Conservation (phyloP, 345 rosid species). For the Bruguiera sexangula region DNA sequence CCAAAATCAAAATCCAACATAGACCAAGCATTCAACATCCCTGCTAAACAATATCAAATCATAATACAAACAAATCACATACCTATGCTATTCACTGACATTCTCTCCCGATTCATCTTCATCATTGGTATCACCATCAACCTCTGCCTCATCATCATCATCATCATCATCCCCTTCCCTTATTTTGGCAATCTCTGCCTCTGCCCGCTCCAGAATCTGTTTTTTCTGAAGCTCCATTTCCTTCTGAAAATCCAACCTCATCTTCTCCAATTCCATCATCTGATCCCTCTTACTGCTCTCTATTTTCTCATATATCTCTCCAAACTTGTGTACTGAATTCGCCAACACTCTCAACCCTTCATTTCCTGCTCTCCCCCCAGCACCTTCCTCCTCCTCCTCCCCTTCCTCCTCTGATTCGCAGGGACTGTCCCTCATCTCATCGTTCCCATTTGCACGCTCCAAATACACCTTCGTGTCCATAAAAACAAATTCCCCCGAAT, state of each 20-base stretch:
- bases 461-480: conserved; percentile 48
- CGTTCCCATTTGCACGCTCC: conserved; percentile 47
- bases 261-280: conserved; percentile 55
- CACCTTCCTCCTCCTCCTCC: conserved; percentile 14
- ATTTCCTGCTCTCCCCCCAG: conserved; percentile 17
- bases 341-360: conserved; percentile 42
- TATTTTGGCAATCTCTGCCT: conserved; percentile 50
- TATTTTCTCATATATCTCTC: conserved; percentile 54
- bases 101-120: conserved; percentile 29
- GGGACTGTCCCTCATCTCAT: conserved; percentile 67
- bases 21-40: background rate
- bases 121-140: conserved; percentile 17
- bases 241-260: conserved; percentile 43
- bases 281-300: conserved; percentile 56
- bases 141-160: conserved; percentile 14
- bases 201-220: conserved; percentile 47
- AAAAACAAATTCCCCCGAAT: conserved; percentile 58
- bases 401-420: conserved; percentile 47
- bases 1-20: background rate
- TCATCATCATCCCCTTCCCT: conserved; percentile 31
- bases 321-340: conserved; percentile 48
- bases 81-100: conserved; percentile 24
- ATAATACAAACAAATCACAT: background rate
- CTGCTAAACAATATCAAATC: background rate
- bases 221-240: conserved; percentile 57